These are phyloP conservation scores for Zanthoxylum bungeanum DNA, from an alignment of 345 rosid genomes.

Conservation along the genomic window DNA sequence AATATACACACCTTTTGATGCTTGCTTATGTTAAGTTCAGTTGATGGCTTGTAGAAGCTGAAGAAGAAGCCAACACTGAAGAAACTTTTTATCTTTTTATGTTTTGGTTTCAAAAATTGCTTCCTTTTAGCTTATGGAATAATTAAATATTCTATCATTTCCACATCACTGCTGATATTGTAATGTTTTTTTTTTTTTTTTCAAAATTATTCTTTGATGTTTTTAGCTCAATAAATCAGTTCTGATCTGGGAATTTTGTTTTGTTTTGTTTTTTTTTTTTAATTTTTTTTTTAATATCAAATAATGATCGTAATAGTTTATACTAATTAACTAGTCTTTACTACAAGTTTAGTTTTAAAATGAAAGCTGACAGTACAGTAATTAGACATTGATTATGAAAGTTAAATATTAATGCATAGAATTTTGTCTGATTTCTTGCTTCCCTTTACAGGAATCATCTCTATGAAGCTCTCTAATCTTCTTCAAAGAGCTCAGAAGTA, in stretches of 20 bases:
- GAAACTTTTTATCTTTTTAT: no score
- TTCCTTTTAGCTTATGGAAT: no score
- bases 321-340: neutral
- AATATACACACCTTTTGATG: no score
- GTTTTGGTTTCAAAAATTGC: no score
- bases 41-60: neutral
- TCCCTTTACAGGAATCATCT: slow-evolving; percentile 22
- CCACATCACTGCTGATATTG: neutral
- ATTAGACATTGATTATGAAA: slow-evolving; percentile 6
- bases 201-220: neutral
- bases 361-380: neutral
- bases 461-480: slow-evolving; percentile 18
- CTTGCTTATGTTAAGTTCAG: neutral
- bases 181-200: no score
- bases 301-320: neutral
- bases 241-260: slow-evolving; percentile 18
- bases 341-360: neutral
- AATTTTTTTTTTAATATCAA: neutral
- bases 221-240: neutral
- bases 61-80: neutral
- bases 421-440: slow-evolving; percentile 12
- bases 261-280: no score
- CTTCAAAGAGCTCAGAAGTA: slow-evolving; percentile 9
- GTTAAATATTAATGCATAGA: no score
- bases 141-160: no score